Base-by-base conservation (phyloP, 2,329 filamentous ascomycete genomes). In the Trichoderma sp. region DNA sequence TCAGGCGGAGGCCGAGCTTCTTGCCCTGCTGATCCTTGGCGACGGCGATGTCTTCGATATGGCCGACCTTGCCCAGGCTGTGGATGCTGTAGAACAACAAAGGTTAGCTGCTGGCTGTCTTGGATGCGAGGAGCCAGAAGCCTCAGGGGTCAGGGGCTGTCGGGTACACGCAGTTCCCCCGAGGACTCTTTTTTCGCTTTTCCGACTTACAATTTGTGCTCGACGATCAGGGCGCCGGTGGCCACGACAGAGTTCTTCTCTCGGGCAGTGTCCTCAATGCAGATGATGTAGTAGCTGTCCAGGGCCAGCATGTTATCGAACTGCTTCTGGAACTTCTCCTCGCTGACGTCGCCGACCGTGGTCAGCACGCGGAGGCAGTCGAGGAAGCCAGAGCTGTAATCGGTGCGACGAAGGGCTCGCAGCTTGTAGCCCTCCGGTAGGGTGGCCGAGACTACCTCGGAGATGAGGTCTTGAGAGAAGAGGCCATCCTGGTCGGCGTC, bases 31-130 rank as follows among this genome's bases (percentile, higher is more conserved):
- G 94, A 75, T 96, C 92, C 82, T 94, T 94, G 72, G 92, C 90
- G 46, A 99, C 94, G 21, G 95, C 94, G 78, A 99, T 97, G 79
- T 99, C 96, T 81, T 98, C 96, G 80, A 98, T 97, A 81, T 98
- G 96, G 14, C 95, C 96, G 30, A 97, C 95, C 26, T 90, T 83
- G 61, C 92, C 92, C 55, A 96, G 86, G 74, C 87, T 88, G 79
- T 95, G 92, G 74, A 96, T 94, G 79, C 90, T 91, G 74, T 73
- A 46, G 59, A 30, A 43, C 52, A 58, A 51, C 24, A n/a, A 64
- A 37, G 49, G 71, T 75, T 60, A 75, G 76, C 68, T 51, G 6
- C 37, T 55, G 32, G n/a, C 14, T 26, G 18, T 18, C 58, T 21
- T 30, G 28, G n/a, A 16, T 32, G 24, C 16, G 7, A 26, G 56